Base-by-base conservation (phyloP, 441 rosid species). In the Eutrema salsugineum region DNA sequence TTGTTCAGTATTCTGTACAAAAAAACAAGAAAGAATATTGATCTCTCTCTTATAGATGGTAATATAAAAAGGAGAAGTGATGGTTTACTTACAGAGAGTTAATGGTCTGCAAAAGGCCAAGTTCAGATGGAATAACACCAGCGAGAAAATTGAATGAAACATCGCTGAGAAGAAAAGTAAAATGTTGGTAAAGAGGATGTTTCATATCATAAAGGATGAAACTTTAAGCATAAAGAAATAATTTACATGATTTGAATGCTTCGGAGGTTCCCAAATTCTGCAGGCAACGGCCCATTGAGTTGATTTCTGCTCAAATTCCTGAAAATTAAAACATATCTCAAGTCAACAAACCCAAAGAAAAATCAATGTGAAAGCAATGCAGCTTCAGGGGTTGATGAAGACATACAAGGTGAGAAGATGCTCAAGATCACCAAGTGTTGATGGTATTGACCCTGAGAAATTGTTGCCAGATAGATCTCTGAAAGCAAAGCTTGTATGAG, bases 401-500 rank as follows among this genome's bases (percentile, higher is more conserved):
- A 66, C 89, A 67, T 84, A 94, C 99, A 94, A 75, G 6, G 80
- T 85, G 42, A 94, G 93, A 59, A 94, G 97, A 77, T 87, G 99
- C 80, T 95, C 99, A n/a, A 95, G 85, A 77, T 77, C 90, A 72
- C 97, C 99, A 68, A 94, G 35, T 46, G 94, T 85, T 70, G 87
- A 84, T 19, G 97, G 99, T 64, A 90, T 58, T 12, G 81, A 64
- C 22, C 99, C 98, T 0, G 89, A 82, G 63, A 95, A 89, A 65
- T 81, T 77, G 70, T 95, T 95, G 72, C 81, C 73, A 0, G 99
- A 96, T 5, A 96, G 84, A 78, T 96, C 99, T 85, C 99, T 96
- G 73, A 9, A 30, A 63, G 11, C 60, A 14, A 51, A 68, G 20
- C 48, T 28, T 5, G 57, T 3, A 39, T 17, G 12, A 72, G 40